Conservation (phyloP, 306 rosid species). For the Quillaja saponaria region DNA sequence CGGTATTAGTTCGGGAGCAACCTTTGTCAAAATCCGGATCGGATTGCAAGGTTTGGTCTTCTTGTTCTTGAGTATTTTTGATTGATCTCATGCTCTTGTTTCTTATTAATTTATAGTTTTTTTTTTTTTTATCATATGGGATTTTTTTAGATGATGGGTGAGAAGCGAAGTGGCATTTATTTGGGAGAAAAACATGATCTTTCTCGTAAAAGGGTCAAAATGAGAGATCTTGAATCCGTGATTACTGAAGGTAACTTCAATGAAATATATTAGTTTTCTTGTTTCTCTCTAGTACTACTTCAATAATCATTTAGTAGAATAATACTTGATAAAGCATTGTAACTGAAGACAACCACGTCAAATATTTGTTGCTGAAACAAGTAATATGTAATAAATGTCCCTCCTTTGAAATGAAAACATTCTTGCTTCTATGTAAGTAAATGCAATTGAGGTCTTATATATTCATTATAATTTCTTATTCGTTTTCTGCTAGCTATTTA, state of each 20-base stretch:
- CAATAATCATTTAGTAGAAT: too few species aligned
- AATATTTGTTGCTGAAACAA: constrained; percentile 8
- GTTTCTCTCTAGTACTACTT: not conserved
- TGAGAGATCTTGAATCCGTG: constrained; percentile 65
- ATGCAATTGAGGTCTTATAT: too few species aligned
- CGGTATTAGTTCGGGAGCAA: constrained; percentile 15
- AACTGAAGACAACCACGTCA: not conserved
- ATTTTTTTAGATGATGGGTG: constrained; percentile 41
- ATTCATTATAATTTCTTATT: too few species aligned
- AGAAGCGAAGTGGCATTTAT: constrained; percentile 49
- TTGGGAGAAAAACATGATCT: constrained; percentile 37
- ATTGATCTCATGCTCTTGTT: not conserved
- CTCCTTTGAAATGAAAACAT: not conserved
- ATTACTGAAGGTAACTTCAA: constrained; percentile 55
- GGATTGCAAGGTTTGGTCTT: constrained; percentile 50
- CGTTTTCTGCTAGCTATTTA: too few species aligned
- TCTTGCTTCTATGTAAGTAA: too few species aligned
- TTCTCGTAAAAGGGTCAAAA: constrained; percentile 60
- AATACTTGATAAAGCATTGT: not conserved
- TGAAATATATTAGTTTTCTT: not conserved
- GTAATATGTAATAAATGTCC: not conserved
- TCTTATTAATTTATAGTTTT: not conserved
- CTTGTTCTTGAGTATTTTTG: constrained; percentile 15
- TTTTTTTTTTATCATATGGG: not conserved
- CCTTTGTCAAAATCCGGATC: constrained; percentile 32